phyloP scores from a whole-genome alignment of 495 filamentous ascomycete genomes.

The Delitschia confertaspora region DNA sequence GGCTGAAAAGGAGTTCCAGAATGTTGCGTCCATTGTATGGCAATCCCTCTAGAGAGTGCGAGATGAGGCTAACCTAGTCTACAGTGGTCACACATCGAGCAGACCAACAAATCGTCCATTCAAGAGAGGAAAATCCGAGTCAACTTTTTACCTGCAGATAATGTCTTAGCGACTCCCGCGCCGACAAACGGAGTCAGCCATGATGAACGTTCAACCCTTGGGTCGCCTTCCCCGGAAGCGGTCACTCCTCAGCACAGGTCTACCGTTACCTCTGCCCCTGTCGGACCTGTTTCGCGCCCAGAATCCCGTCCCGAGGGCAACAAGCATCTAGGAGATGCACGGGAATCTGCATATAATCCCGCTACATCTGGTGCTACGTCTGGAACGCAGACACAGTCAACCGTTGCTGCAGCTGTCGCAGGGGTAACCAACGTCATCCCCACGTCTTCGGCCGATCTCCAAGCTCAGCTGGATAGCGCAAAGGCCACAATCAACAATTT shows the following conservation, averaged over 20 bases:
- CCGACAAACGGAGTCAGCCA: slow-evolving; percentile 43
- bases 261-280: slow-evolving; percentile 16
- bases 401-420: slow-evolving; percentile 39
- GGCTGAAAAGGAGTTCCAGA: slow-evolving; percentile 70
- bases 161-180: slow-evolving; percentile 36
- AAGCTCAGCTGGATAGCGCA: slow-evolving; percentile 64
- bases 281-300: slow-evolving; percentile 28
- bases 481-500: slow-evolving; percentile 63
- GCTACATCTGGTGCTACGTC: slow-evolving; percentile 21
- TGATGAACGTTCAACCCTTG: slow-evolving; percentile 22
- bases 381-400: slow-evolving; percentile 14
- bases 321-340: slow-evolving; percentile 29
- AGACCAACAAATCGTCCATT: slow-evolving; percentile 64
- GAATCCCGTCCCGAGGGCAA: slow-evolving; percentile 28
- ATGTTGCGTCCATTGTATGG: slow-evolving; percentile 69
- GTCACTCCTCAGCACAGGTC: slow-evolving; percentile 31
- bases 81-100: slow-evolving; percentile 72
- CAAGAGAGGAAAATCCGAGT: slow-evolving; percentile 97
- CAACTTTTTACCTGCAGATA: slow-evolving; percentile 59
- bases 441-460: slow-evolving; percentile 54
- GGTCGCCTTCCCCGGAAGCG: slow-evolving; percentile 30
- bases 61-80: slow-evolving; percentile 27
- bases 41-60: not conserved
- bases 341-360: slow-evolving; percentile 25
- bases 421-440: slow-evolving; percentile 39